Conservation (phyloP, 352 stramenopile species). For the Thalassiosira sp. region DNA sequence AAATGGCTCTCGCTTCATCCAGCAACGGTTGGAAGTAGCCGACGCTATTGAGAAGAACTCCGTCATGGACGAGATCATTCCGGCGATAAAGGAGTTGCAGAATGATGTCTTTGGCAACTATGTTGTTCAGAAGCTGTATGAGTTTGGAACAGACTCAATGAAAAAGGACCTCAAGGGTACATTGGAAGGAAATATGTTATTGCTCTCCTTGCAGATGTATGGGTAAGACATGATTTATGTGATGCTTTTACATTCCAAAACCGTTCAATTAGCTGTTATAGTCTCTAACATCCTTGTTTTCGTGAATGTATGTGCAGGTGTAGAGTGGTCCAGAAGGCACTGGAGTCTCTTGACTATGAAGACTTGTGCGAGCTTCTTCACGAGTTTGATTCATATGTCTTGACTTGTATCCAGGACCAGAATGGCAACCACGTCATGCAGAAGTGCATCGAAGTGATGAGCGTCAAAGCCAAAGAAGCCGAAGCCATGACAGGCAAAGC, state of each 20-base stretch:
- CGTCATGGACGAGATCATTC: slow-evolving; percentile 86
- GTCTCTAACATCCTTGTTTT: neutral
- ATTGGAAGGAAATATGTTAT: slow-evolving; percentile 92
- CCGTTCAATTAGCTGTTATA: neutral
- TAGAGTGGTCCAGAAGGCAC: slow-evolving; percentile 93
- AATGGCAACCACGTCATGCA: slow-evolving; percentile 98
- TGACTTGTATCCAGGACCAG: slow-evolving; percentile 95
- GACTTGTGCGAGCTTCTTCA: slow-evolving; percentile 79
- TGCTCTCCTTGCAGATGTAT: slow-evolving; percentile 91
- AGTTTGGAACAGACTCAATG: slow-evolving; percentile 90
- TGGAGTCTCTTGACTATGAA: slow-evolving; percentile 83
- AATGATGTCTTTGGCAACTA: slow-evolving; percentile 99
- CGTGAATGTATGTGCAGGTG: slow-evolving; percentile 88
- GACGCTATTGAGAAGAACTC: slow-evolving; percentile 81
- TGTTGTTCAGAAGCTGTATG: slow-evolving; percentile 97
- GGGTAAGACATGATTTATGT: slow-evolving; percentile 45
- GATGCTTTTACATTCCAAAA: neutral
- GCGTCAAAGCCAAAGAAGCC: slow-evolving; percentile 55
- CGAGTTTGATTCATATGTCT: slow-evolving; percentile 84
- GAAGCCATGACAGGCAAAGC: slow-evolving; percentile 35
- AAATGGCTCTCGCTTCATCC: slow-evolving; percentile 89
- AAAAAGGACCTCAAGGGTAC: slow-evolving; percentile 86
- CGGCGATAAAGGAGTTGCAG: slow-evolving; percentile 65
- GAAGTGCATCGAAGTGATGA: slow-evolving; percentile 94
- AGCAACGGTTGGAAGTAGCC: slow-evolving; percentile 86